Base-by-base conservation (phyloP, 495 filamentous ascomycete species). In the Xylaria nigripes region DNA sequence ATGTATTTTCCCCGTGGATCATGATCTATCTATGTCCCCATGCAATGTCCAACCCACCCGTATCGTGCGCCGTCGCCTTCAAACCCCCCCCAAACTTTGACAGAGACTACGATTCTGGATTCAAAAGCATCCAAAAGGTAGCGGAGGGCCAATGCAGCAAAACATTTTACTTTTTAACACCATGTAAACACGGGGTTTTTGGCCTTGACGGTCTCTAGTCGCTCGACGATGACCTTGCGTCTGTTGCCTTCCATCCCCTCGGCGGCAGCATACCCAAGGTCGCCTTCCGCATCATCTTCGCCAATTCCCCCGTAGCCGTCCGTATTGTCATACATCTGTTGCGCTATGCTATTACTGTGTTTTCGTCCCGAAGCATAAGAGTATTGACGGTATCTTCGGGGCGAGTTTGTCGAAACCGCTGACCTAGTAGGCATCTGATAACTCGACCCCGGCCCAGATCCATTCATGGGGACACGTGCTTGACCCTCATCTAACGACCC, bases 101-200 rank as follows among this genome's bases (percentile, higher is more conserved):
- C 15, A 51, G 22, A 13, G 40, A 47, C 19, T 19, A 22, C 9
- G 15, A 24, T 46, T n/a, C 29, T 40, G 15, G 30, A 34, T 46
- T 22, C 8, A 23, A 34, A 16, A 29, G 32, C 23, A 36, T n/a
- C 25, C 44, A n/a, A 41, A 46, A 36, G 21, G 10, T 18, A 34
- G 34, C 43, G 5, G 5, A 16, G 1, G 12, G 1, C 6, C n/a
- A 29, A 16, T 29, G n/a, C 15, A 40, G n/a, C n/a, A 18, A 40
- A 5, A 18, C 15, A 38, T 12, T 38, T 16, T 46, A 40, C 24
- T 50, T 78, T 73, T 78, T 73, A 96, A 78, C 94, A 98, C 89
- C 93, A 98, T 36, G 87, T 95, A 71, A 98, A 98, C 13, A 98
- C 89, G 15, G 93, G 93, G 68, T 94, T 93, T 69, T 85, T 88